phyloP scores from a whole-genome alignment of 495 filamentous ascomycete genomes.

The Hapsidospora chrysogenum region DNA sequence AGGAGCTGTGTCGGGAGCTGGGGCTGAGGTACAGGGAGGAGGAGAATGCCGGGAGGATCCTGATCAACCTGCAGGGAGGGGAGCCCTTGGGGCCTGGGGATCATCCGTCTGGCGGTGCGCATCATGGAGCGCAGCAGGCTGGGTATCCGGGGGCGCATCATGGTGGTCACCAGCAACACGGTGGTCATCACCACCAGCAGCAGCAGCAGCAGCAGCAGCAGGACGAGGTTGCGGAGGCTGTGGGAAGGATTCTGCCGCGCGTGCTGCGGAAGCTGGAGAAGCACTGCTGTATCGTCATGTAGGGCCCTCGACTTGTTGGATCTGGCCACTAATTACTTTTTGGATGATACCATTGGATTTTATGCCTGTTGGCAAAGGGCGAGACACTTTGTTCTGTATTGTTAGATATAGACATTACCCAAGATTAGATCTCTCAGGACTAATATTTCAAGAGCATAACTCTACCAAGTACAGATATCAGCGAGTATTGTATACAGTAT shows the following conservation, averaged over 20 bases:
- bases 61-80: constrained; percentile 26
- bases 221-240: constrained; percentile 46
- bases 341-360: too few species aligned
- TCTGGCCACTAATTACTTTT: too few species aligned
- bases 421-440: too few species aligned
- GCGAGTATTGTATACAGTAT: too few species aligned
- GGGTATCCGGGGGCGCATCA: constrained; percentile 11
- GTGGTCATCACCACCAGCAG: constrained; percentile 7
- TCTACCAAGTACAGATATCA: too few species aligned
- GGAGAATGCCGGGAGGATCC: constrained; percentile 76
- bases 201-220: constrained; percentile 23
- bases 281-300: constrained; percentile 71
- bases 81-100: constrained; percentile 1
- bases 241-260: constrained; percentile 42
- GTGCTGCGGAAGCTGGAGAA: constrained; percentile 40
- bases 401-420: too few species aligned
- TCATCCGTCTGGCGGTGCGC: constrained; percentile 23
- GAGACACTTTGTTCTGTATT: too few species aligned
- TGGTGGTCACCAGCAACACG: constrained; percentile 14
- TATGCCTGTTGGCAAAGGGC: too few species aligned
- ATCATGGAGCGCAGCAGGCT: constrained; percentile 19
- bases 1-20: constrained; percentile 64
- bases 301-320: too few species aligned
- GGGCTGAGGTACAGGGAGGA: constrained; percentile 72
- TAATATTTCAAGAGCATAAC: too few species aligned